Percentiles rank a stretch among this genome's conserved stretches.
phyloP scores from a whole-genome alignment of 768 basidiomycete genomes.

The Pisolithus marmoratus region DNA sequence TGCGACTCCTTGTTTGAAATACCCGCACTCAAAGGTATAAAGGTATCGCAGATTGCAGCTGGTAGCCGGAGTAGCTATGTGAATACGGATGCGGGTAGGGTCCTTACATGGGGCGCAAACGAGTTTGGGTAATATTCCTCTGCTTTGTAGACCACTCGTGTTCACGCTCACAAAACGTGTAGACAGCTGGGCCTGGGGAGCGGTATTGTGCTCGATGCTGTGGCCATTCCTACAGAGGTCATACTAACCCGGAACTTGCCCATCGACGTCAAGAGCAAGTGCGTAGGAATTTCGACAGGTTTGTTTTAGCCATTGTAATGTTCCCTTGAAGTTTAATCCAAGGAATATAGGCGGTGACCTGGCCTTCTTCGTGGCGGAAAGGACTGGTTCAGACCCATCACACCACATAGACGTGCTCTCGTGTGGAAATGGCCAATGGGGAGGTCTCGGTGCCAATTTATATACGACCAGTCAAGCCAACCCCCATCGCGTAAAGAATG shows the following conservation, averaged over 20 bases:
- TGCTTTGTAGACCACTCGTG: not conserved
- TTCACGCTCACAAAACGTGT: slow-evolving; percentile 5
- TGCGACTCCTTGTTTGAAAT: slow-evolving; percentile 72
- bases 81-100: slow-evolving; percentile 59
- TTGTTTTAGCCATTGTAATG: slow-evolving; percentile 7
- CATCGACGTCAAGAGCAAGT: slow-evolving; percentile 47
- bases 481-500: slow-evolving; percentile 68
- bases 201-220: slow-evolving; percentile 54
- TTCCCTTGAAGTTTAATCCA: not conserved
- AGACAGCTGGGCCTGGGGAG: slow-evolving; percentile 81
- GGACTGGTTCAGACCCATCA: slow-evolving; percentile 29
- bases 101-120: slow-evolving; percentile 89
- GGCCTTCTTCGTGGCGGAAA: slow-evolving; percentile 72
- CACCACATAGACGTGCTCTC: slow-evolving; percentile 55
- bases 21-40: slow-evolving; percentile 59
- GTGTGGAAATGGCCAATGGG: slow-evolving; percentile 81
- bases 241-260: slow-evolving; percentile 59
- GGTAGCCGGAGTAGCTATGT: slow-evolving; percentile 71
- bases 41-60: slow-evolving; percentile 64
- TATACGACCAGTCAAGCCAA: slow-evolving; percentile 63
- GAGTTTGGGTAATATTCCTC: slow-evolving; percentile 58
- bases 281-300: slow-evolving; percentile 64
- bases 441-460: slow-evolving; percentile 63
- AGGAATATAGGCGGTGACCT: slow-evolving; percentile 58
- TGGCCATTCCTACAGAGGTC: slow-evolving; percentile 82